Evolutionary conservation across 1,284 basidiomycete genomes (phyloP).

Genomic region (Paramarasmius palmivorus): DNA sequence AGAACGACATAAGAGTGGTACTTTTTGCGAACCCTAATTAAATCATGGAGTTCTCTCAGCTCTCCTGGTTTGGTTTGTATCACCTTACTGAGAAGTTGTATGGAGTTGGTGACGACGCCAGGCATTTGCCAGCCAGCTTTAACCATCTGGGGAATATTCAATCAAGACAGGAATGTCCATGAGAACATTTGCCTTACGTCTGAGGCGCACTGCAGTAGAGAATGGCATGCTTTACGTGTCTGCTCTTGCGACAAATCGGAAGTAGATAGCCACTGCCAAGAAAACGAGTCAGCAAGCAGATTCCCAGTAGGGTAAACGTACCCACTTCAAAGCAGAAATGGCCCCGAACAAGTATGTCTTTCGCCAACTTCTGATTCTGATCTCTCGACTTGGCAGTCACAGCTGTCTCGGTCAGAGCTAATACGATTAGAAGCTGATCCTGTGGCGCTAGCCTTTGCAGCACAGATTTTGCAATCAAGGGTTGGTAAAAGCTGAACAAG

Average conservation of each 20-base stretch:
- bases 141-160: conserved; percentile 40
- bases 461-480: conserved; percentile 44
- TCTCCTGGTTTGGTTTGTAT: conserved; percentile 33
- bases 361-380: conserved; percentile 22
- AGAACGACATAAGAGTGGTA: conserved; percentile 46
- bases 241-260: conserved; percentile 29
- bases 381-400: conserved; percentile 22
- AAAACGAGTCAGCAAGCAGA: not conserved
- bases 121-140: conserved; percentile 48
- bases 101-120: conserved; percentile 36
- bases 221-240: conserved; percentile 38
- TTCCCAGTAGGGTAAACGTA: conserved; percentile 1
- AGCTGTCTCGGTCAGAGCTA: conserved; percentile 39
- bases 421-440: conserved; percentile 45
- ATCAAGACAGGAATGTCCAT: not conserved
- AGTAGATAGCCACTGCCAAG: conserved; percentile 33
- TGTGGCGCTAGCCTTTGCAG: conserved; percentile 44
- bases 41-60: conserved; percentile 42
- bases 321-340: conserved; percentile 51
- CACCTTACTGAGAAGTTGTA: conserved; percentile 34
- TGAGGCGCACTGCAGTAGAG: conserved; percentile 39
- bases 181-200: conserved; percentile 23
- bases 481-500: conserved; percentile 54
- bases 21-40: conserved; percentile 71
- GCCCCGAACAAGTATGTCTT: conserved; percentile 46